Evolutionary conservation across 306 rosid genomes (phyloP), one percentile per base, ranked within the genome.

Genomic region (Casuarina cunninghamiana): DNA sequence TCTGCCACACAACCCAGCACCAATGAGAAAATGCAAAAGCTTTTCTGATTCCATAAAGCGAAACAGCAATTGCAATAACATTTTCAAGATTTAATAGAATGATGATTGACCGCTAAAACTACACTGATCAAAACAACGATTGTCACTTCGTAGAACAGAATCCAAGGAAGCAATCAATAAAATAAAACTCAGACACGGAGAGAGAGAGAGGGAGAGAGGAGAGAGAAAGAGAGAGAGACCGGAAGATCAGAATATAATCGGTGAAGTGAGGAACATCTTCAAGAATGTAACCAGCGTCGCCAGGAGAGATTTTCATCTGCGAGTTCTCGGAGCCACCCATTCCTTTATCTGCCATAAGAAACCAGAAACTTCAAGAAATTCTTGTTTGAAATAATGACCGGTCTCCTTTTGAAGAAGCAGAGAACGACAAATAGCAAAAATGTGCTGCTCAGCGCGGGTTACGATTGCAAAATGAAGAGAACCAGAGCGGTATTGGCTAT

Each of bases 211-310:
- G 9, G 37, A 38, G 62, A 2, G 60, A 53, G 79, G 26, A n/a
- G 21, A 13, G 37, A 38, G 62, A 2, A 66, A 53, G 42, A 19
- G 72, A 10, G 63, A 54, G 46, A 53, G 79, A 86, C 89, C 53
- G 79, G 82, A 46, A 83, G 87, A 83, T 86, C 87, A 19, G 49
- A 26, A 83, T 49, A 81, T 12, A 83, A 70, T 86, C 89, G 45
- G 74, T 66, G 68, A 86, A 78, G 32, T 86, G 89, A 68, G 89
- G 87, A 46, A 86, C 89, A 46, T 86, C 89, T 80, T 86, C 89
- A 69, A 86, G 89, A 3, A 86, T 83, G 61, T 79, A 86, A 66
- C 87, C 89, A 50, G 75, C 66, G 2, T 83, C 87, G 76, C 87
- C 87, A 3, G 26, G 42, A 60, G 63, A 74, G 65, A 74, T 46